Percentiles rank a stretch among this genome's conserved stretches.
phyloP scores from a whole-genome alignment of 768 basidiomycete genomes.

The Amanita exitialis region DNA sequence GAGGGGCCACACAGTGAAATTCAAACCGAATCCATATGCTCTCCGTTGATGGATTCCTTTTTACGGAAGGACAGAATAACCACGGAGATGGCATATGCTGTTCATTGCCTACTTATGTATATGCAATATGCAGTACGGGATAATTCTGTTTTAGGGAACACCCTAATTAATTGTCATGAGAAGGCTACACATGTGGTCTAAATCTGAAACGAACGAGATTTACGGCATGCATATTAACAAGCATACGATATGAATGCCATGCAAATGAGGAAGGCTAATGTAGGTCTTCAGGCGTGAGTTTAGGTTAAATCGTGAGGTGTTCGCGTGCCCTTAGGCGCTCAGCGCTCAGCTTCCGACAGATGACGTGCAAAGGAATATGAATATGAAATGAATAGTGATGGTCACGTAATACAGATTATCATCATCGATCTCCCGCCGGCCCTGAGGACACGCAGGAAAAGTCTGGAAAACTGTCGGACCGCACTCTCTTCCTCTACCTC shows the following conservation, averaged over 20 bases:
- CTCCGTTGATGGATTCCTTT: too few relatives aligned
- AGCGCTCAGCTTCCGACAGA: not conserved
- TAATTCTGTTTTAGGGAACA: not conserved
- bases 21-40: too few relatives aligned
- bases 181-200: not conserved
- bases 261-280: not conserved
- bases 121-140: not conserved
- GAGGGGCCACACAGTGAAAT: too few relatives aligned
- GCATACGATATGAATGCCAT: not conserved
- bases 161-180: not conserved
- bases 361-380: too few relatives aligned
- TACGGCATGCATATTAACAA: not conserved
- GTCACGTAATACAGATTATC: not conserved
- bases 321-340: not conserved
- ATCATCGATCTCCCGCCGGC: constrained; percentile 10
- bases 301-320: not conserved
- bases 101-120: not conserved
- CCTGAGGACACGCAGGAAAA: constrained; percentile 15
- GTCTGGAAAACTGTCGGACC: too few relatives aligned
- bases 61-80: not conserved
- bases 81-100: not conserved
- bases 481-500: constrained; percentile 1
- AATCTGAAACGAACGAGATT: not conserved
- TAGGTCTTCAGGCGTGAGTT: not conserved
- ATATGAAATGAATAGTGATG: not conserved